A percentile compares a stretch with the other conserved stretches of the same genome.
These are phyloP conservation scores for Alternaria conjuncta DNA, from an alignment of 2,329 filamentous ascomycete species.

Conservation along the genomic window DNA sequence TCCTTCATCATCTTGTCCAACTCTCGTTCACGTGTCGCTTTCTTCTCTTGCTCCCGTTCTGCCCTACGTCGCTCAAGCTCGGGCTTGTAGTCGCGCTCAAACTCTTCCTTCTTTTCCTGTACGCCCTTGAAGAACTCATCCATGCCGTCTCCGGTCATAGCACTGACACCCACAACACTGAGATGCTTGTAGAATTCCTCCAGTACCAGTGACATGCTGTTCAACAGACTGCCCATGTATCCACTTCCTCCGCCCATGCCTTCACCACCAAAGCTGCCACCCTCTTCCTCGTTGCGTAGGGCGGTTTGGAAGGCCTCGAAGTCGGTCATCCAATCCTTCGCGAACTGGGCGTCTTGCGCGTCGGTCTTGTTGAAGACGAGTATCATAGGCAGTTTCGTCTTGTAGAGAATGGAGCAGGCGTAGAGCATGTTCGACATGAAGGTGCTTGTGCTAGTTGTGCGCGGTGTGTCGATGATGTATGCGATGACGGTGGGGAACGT, in stretches of 20 bases:
- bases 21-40: slow-evolving; percentile 75
- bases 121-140: slow-evolving; percentile 95
- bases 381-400: slow-evolving; percentile 98
- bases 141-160: slow-evolving; percentile 89
- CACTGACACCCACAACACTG: slow-evolving; percentile 89
- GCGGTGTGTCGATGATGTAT: slow-evolving; percentile 95
- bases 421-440: slow-evolving; percentile 99
- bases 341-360: slow-evolving; percentile 87
- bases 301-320: slow-evolving; percentile 95
- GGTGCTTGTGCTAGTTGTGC: slow-evolving; percentile 89
- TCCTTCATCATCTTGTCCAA: slow-evolving; percentile 93
- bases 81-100: slow-evolving; percentile 87
- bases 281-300: slow-evolving; percentile 78
- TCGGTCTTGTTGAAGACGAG: slow-evolving; percentile 99
- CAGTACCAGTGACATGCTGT: slow-evolving; percentile 96
- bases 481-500: slow-evolving; percentile 97
- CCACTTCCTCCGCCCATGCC: slow-evolving; percentile 75
- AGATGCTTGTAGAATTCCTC: slow-evolving; percentile 98
- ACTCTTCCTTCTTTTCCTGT: slow-evolving; percentile 84
- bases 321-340: slow-evolving; percentile 99
- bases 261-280: slow-evolving; percentile 78
- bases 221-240: slow-evolving; percentile 94
- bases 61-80: slow-evolving; percentile 81
- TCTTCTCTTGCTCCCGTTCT: slow-evolving; percentile 78
- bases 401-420: slow-evolving; percentile 97